Evolutionary conservation across 75 land plant genomes (phyloP), one percentile per base, ranked within the genome.

Genomic region (Ceratopteris richardii): DNA sequence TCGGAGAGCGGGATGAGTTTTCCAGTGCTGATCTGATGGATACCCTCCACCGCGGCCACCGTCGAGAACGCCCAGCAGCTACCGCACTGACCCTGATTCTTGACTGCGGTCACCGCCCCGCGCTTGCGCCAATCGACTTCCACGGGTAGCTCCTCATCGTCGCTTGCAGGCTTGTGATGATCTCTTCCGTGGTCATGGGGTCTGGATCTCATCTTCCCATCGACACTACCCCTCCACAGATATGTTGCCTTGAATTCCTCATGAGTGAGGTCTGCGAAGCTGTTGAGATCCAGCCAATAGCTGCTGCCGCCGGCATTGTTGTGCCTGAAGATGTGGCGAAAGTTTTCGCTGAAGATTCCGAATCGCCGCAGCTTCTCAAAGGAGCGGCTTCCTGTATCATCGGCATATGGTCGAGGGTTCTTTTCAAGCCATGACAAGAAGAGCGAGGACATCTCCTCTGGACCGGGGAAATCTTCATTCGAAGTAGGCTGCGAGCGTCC

Each of bases 251-350:
- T 71, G 64, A 82, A 82, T 57, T 82, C 86, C 0, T 75, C 76
- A 31, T 82, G 77, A 43, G 71, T 70, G 21, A 79, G 63, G 58
- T 82, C 86, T 0, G 82, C 73, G 39, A 82, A 79, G 46, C 57
- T 68, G 54, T 82, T 82, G 62, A 79, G 40, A 11, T 79, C 86
- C 27, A 82, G 66, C 76, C 73, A 69, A 64, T 82, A 82, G 13
- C 31, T 23, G 44, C 43, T 14, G 27, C 27, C 56, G 13, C 31
- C 29, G 23, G 20, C 37, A 68, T 70, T 51, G 57, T 83, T 83
- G 6, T 73, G 64, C 55, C 56, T 59, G 41, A 80, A 70, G 13
- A 83, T 77, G 56, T 66, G 78, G 59, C 13, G 55, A 48, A 83
- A 28, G 31, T 83, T 83, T 17, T 83, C 83, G 44, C 73, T 73